Evolutionary conservation across 2,329 filamentous ascomycete species (phyloP).

Genomic region (Colletotrichum sp.): DNA sequence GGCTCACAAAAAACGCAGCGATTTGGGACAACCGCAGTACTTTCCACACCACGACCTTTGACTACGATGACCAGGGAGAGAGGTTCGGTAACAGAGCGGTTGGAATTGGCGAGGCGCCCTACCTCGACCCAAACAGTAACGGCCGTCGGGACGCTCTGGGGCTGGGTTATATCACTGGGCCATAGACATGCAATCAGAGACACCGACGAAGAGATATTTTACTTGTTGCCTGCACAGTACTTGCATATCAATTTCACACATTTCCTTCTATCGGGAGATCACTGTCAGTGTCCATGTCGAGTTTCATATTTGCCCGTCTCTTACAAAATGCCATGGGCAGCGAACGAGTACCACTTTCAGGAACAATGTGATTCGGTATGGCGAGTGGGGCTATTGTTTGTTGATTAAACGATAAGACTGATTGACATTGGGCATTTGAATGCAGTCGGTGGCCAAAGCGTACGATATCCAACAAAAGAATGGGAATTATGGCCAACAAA

Average conservation of each 20-base stretch:
- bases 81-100: conserved; percentile 59
- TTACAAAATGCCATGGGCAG: neutral
- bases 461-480: rapidly evolving
- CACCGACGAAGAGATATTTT: rapidly evolving
- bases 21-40: conserved; percentile 68
- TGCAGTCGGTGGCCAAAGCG: too few relatives aligned
- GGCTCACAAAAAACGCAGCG: conserved; percentile 30
- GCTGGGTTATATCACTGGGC: neutral
- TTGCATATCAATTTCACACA: neutral
- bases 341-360: rapidly evolving
- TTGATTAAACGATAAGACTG: rapidly evolving
- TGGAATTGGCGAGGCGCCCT: conserved; percentile 60
- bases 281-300: neutral
- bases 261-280: neutral
- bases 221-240: neutral
- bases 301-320: rapidly evolving
- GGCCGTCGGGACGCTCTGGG: conserved; percentile 28
- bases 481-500: neutral
- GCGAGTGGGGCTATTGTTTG: rapidly evolving
- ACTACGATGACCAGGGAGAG: conserved; percentile 57
- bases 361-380: rapidly evolving
- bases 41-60: conserved; percentile 64
- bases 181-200: neutral
- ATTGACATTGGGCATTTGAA: rapidly evolving
- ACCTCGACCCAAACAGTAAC: conserved; percentile 55